phyloP scores from a whole-genome alignment of 1,284 basidiomycete genomes.

The Trametes polyzona region DNA sequence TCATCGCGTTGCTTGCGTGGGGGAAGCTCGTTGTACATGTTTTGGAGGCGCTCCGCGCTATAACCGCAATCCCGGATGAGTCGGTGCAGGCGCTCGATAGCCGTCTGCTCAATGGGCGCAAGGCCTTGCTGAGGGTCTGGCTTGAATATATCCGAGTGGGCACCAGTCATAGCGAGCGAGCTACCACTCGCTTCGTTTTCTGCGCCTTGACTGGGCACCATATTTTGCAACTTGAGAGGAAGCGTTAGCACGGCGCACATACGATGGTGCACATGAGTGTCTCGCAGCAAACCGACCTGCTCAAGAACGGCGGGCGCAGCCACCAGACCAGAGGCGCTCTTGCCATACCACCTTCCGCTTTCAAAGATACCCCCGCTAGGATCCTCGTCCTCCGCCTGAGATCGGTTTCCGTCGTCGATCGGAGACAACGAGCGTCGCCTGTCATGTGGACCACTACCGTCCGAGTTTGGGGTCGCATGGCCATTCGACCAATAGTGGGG shows the following conservation, averaged over 20 bases:
- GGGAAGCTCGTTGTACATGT: constrained; percentile 84
- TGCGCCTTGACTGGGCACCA: constrained; percentile 43
- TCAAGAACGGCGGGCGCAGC: constrained; percentile 77
- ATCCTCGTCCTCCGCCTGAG: constrained; percentile 74
- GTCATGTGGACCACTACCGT: constrained; percentile 37
- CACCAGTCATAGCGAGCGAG: constrained; percentile 21
- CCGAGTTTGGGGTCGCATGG: constrained; percentile 38
- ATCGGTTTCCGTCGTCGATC: constrained; percentile 65
- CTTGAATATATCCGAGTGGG: constrained; percentile 29
- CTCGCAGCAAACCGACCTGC: constrained; percentile 62
- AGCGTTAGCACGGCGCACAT: background rate
- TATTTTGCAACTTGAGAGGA: constrained; percentile 62
- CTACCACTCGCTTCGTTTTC: constrained; percentile 19
- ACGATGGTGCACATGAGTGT: too few relatives aligned
- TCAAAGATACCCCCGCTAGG: constrained; percentile 76
- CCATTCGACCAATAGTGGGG: constrained; percentile 64
- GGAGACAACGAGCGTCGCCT: constrained; percentile 52
- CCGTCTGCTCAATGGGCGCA: constrained; percentile 61
- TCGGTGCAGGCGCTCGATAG: constrained; percentile 78
- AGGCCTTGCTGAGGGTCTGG: constrained; percentile 28
- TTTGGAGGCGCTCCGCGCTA: constrained; percentile 86
- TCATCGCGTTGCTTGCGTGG: constrained; percentile 74
- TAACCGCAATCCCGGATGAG: constrained; percentile 91
- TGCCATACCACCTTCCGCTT: constrained; percentile 84
- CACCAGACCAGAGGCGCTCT: constrained; percentile 76